phyloP scores from a whole-genome alignment of 1,284 basidiomycete genomes.

The Tausonia pullulans region DNA sequence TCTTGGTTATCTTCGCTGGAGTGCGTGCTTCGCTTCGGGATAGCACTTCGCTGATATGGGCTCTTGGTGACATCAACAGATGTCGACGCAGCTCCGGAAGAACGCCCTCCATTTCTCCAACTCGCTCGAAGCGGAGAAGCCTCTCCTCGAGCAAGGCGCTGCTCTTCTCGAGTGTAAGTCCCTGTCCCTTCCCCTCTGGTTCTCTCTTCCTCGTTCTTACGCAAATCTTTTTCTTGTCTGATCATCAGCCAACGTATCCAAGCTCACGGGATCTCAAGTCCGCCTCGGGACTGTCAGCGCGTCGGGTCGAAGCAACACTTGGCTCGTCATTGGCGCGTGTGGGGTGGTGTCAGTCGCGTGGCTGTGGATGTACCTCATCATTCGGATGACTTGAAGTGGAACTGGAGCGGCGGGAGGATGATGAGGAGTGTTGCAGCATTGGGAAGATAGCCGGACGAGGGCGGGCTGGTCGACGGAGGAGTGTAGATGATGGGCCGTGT shows the following conservation, averaged over 20 bases:
- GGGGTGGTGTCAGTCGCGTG: conserved; percentile 32
- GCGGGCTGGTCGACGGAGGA: no score
- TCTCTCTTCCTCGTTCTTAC: neutral
- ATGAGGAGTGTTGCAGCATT: no score
- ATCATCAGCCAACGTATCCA: conserved; percentile 9
- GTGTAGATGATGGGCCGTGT: no score
- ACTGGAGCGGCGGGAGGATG: neutral
- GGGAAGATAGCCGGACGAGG: no score
- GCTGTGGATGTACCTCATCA: conserved; percentile 37
- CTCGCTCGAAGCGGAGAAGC: conserved; percentile 35
- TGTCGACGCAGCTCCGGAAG: conserved; percentile 35
- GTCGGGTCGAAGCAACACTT: conserved; percentile 29
- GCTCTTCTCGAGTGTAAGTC: conserved; percentile 32
- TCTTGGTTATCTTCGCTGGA: neutral
- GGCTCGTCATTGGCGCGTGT: conserved; percentile 32
- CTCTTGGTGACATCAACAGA: conserved; percentile 21
- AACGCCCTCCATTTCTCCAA: conserved; percentile 35
- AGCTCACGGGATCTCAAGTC: conserved; percentile 3
- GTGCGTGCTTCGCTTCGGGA: no score
- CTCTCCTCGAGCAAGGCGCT: conserved; percentile 29
- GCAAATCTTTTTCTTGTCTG: neutral
- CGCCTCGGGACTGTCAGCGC: conserved; percentile 1
- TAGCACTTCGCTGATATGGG: no score
- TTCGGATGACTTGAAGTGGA: conserved; percentile 30
- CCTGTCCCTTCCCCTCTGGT: neutral